Evolutionary conservation across 1,284 basidiomycete species (phyloP), one percentile per base, ranked within the genome.

Genomic region (Cerrena zonata): DNA sequence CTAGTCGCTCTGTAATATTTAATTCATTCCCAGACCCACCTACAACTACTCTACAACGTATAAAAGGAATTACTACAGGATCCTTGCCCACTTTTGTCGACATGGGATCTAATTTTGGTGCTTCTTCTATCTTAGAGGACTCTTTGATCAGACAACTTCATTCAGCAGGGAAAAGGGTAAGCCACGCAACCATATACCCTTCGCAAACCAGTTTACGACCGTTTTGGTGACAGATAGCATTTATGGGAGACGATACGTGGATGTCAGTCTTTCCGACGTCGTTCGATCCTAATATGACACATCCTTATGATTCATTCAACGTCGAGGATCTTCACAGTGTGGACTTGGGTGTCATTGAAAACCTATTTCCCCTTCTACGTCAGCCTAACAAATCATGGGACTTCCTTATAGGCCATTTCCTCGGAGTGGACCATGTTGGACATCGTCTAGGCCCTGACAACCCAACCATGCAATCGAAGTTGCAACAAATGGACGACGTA

Each of bases 201-300:
- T 24, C 27, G 15, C 21, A 15, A 18, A 36, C 10, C 53, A 13
- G 47, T 47, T 56, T 53, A 40, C 54, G 52, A 56, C 57, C 53
- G 54, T 30, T 40, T 44, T 37, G 59, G 58, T 25, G 23, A 19
- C 58, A 71, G 78, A 70, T 84, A 49, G 87, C 87, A 0, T 90
- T 98, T 64, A 93, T 91, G 80, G 95, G 95, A 0, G 95, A 99
- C 65, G 92, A 98, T 64, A 99, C 95, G 0, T 99, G 96, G 96
- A 79, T 87, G 65, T 82, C 85, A 2, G 81, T 96, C 13, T 99
- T 94, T 64, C 91, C 94, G 0, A 69, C 78, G 46, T 70, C 82
- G 1, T 93, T 97, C 57, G 75, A 79, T 40, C 63, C 71, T 25
- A 84, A 87, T 56, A 82, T 88, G 70, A 76, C 83, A 1, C 87